Evolutionary conservation across 257 asterid species (phyloP).

Genomic region (Solanum chaucha): DNA sequence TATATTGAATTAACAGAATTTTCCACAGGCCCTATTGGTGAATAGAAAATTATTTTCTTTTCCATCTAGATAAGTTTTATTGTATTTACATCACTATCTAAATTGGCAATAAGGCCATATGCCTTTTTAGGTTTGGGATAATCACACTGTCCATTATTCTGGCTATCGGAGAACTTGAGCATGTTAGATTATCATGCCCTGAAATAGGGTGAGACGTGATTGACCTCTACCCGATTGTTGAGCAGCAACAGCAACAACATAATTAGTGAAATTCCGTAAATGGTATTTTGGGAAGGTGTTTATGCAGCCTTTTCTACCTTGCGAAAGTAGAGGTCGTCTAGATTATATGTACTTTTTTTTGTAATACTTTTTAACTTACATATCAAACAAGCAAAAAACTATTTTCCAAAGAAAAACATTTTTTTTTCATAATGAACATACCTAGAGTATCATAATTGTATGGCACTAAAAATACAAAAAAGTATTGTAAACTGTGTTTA

Average conservation of each 20-base stretch:
- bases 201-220: background rate
- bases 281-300: too few species aligned
- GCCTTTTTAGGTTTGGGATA: background rate
- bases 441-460: too few species aligned
- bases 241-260: too few species aligned
- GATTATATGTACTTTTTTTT: background rate
- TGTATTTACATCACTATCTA: background rate
- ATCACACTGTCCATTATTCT: background rate
- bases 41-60: background rate
- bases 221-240: too few species aligned
- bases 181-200: background rate
- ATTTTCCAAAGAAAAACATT: too few species aligned
- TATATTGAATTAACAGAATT: background rate
- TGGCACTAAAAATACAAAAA: too few species aligned
- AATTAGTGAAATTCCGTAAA: too few species aligned
- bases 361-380: too few species aligned
- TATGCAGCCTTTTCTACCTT: background rate
- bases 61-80: background rate
- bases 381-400: too few species aligned
- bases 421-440: too few species aligned
- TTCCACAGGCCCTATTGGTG: background rate
- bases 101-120: background rate
- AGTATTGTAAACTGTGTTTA: too few species aligned
- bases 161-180: background rate
- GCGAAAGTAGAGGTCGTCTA: background rate